Base-by-base conservation (phyloP, 192 early-diverging fungal genomes). In the Pilaira anomala region DNA sequence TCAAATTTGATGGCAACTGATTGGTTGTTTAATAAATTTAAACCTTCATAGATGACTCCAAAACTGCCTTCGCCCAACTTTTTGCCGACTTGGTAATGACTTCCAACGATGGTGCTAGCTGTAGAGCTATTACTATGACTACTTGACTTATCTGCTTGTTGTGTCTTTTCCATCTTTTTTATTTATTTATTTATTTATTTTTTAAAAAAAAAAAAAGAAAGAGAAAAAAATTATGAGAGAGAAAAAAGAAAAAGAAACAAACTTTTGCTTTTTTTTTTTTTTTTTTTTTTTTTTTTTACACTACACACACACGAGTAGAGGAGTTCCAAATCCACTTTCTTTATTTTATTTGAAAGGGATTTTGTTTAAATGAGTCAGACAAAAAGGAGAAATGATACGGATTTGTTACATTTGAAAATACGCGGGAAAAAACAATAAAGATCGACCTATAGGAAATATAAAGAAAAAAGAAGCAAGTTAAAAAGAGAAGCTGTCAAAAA, bases 1-100 rank as follows among this genome's bases (percentile, higher is more conserved):
- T 98, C 77, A 76, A 97, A 98, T 79, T 98, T 98, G 75, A 98
- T 95, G 54, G 95, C 96, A 14, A 97, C 90, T 51, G 86, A 90
- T 71, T 87, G 83, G 69, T 94, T 96, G 72, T 91, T 93, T 22
- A 94, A 58, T 58, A 98, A 79, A 73, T 98, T 92, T 52, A 83
- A 69, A 91, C 96, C 96, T 88, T 98, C 94, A 73, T 96, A 97
- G 65, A 98, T 95, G 71, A 96, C 89, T 52, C 97, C 97, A 86
- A 98, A 98, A 66, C 89, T 92, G 36, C 97, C 97, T 73, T 97
- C 95, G 25, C 95, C 97, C 73, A 98, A 89, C 77, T 94, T 94
- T 76, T 91, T 92, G 42, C 94, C 95, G n/a, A 98, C 94, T 71
- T 87, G 89, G 74, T 92, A 98, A 71, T 97, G 95, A 18, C 93